phyloP scores from a whole-genome alignment of 495 filamentous ascomycete species.

The Cudoniella acicularis region DNA sequence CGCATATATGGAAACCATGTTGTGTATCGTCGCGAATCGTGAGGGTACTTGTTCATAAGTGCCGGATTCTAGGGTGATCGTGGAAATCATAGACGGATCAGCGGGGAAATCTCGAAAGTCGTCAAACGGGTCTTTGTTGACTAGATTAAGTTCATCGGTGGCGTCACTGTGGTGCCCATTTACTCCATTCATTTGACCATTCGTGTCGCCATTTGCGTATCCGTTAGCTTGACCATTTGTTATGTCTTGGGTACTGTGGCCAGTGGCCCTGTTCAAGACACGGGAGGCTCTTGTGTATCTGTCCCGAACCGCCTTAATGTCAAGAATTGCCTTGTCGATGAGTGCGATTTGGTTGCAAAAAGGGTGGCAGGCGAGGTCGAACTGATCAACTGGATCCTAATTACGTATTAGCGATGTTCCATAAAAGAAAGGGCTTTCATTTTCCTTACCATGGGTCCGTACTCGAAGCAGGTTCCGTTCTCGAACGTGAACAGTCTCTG shows the following conservation, averaged over 20 bases:
- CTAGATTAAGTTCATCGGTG: not conserved
- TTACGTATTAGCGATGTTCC: slow-evolving; percentile 3
- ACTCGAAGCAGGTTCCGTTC: slow-evolving; percentile 21
- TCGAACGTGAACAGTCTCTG: slow-evolving; percentile 10
- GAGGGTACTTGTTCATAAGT: slow-evolving; percentile 12
- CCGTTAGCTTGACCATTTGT: not conserved
- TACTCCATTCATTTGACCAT: not conserved
- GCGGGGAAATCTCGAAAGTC: not conserved
- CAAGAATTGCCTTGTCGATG: slow-evolving; percentile 16
- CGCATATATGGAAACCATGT: slow-evolving; percentile 7
- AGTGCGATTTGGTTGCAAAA: slow-evolving; percentile 17
- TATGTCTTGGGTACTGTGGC: not conserved
- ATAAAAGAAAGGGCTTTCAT: not conserved
- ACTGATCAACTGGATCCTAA: slow-evolving; percentile 22
- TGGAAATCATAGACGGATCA: not conserved
- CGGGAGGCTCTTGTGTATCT: not conserved
- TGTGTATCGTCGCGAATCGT: not conserved
- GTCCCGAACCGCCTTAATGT: slow-evolving; percentile 7
- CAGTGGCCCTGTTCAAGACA: not conserved
- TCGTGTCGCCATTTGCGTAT: not conserved
- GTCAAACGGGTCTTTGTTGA: slow-evolving; percentile 4
- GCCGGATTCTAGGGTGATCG: not conserved
- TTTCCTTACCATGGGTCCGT: slow-evolving; percentile 20
- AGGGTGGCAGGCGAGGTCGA: slow-evolving; percentile 1
- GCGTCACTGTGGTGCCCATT: not conserved